phyloP scores from a whole-genome alignment of 2,329 filamentous ascomycete genomes.

The Xenoacremonium recifei region DNA sequence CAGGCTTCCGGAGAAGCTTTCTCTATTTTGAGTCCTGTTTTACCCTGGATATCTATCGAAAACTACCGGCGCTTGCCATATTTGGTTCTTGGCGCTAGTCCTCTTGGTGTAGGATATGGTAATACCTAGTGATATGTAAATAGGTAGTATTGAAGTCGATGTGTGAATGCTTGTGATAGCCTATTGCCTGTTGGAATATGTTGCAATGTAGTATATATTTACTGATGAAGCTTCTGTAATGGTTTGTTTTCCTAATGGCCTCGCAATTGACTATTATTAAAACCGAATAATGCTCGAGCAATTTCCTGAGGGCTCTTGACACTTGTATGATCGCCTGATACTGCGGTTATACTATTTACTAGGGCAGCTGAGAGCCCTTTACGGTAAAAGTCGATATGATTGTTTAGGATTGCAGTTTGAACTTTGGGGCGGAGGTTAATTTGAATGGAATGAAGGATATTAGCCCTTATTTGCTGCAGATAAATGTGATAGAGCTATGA shows the following conservation, averaged over 20 bases:
- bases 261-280: slow-evolving; percentile 2
- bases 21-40: not conserved
- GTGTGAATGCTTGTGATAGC: slow-evolving; percentile 3
- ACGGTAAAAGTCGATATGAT: slow-evolving; percentile 4
- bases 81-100: slow-evolving; percentile 6
- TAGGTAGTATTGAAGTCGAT: slow-evolving; percentile 5
- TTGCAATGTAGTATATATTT: slow-evolving; percentile 4
- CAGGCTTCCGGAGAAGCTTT: slow-evolving; percentile 2
- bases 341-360: not conserved
- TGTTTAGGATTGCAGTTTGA: not conserved
- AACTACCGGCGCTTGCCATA: slow-evolving; percentile 8
- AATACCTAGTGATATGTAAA: slow-evolving; percentile 7
- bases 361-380: slow-evolving; percentile 6
- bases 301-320: slow-evolving; percentile 4
- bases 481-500: slow-evolving; percentile 7
- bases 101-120: slow-evolving; percentile 6
- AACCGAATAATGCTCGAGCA: slow-evolving; percentile 4
- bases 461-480: slow-evolving; percentile 8
- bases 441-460: slow-evolving; percentile 3
- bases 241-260: slow-evolving; percentile 5
- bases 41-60: slow-evolving; percentile 7
- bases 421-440: not conserved
- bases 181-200: slow-evolving; percentile 1
- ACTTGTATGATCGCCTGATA: slow-evolving; percentile 3
- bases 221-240: slow-evolving; percentile 9